Percentiles rank a stretch among this genome's conserved stretches.
These are phyloP conservation scores for Puccinia polysora DNA, from an alignment of 1,284 basidiomycete species.

Conservation along the genomic window DNA sequence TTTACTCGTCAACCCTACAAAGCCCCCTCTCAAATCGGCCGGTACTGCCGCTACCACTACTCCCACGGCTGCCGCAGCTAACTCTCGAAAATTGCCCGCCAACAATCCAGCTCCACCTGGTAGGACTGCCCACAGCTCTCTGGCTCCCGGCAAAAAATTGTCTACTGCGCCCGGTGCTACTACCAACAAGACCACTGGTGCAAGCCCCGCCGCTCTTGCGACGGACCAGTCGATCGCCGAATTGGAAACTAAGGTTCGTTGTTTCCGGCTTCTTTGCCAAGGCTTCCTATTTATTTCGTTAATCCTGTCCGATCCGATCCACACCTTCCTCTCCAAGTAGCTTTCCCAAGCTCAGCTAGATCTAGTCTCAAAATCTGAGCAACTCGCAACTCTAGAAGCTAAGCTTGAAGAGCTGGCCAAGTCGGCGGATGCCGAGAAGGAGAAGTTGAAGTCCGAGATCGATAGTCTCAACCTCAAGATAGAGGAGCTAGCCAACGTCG, in stretches of 20 bases:
- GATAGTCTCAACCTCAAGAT: constrained; percentile 12
- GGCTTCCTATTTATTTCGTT: background rate
- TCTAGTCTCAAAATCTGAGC: constrained; percentile 9
- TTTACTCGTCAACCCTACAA: background rate
- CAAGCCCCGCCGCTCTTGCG: background rate
- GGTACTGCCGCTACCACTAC: constrained; percentile 15
- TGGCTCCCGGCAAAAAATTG: constrained; percentile 7
- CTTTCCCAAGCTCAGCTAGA: constrained; percentile 16
- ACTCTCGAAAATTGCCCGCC: background rate
- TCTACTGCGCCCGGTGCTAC: constrained; percentile 24
- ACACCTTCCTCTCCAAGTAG: background rate
- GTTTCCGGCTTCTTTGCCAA: too few species aligned
- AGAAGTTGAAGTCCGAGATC: constrained; percentile 22
- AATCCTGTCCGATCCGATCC: background rate
- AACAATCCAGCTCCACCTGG: constrained; percentile 19
- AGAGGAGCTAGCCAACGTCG: background rate
- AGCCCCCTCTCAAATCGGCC: constrained; percentile 12
- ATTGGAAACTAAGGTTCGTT: constrained; percentile 23
- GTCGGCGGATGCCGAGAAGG: background rate
- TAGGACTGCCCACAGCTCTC: background rate
- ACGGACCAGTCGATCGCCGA: constrained; percentile 8
- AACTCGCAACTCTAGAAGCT: constrained; percentile 13
- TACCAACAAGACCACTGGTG: background rate
- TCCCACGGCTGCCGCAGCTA: background rate
- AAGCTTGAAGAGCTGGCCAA: constrained; percentile 15